These are phyloP conservation scores for Leishmania amazonensis DNA, from an alignment of 208 protist genomes.

Conservation along the genomic window DNA sequence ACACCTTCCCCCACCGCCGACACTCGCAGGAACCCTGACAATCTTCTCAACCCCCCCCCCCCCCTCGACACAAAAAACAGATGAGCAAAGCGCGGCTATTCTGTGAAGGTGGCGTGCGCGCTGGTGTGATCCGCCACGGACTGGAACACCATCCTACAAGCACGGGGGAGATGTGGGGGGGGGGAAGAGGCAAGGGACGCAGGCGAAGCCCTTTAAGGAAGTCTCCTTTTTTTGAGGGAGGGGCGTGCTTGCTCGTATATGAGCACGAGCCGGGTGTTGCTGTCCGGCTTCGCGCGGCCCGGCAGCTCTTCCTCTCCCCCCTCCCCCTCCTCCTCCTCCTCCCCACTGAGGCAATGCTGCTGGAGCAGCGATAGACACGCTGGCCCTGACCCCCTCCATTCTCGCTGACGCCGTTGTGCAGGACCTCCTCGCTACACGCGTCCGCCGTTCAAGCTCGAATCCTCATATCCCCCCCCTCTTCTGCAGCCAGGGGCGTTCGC, in stretches of 20 bases:
- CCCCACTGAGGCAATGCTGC: too few species aligned
- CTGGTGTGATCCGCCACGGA: not conserved
- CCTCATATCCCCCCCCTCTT: not conserved
- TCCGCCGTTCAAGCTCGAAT: not conserved
- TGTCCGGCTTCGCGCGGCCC: not conserved
- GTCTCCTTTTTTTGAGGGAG: too few species aligned
- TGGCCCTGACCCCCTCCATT: too few species aligned
- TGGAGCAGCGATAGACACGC: too few species aligned
- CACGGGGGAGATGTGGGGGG: too few species aligned
- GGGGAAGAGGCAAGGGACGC: not conserved
- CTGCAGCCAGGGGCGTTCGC: not conserved
- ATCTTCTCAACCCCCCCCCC: not conserved
- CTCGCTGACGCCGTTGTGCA: too few species aligned
- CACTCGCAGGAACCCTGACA: too few species aligned
- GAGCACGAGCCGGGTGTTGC: not conserved
- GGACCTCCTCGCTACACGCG: too few species aligned
- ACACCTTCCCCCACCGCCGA: too few species aligned
- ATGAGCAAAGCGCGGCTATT: not conserved
- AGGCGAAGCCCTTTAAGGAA: not conserved
- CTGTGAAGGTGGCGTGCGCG: not conserved
- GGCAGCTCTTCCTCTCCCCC: not conserved
- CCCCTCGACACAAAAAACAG: not conserved
- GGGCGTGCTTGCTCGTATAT: not conserved
- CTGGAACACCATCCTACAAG: not conserved
- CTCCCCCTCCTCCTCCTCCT: not conserved